These are phyloP conservation scores for Protoeuglena noctilucae DNA, from an alignment of 139 green algal genomes.

Conservation along the genomic window DNA sequence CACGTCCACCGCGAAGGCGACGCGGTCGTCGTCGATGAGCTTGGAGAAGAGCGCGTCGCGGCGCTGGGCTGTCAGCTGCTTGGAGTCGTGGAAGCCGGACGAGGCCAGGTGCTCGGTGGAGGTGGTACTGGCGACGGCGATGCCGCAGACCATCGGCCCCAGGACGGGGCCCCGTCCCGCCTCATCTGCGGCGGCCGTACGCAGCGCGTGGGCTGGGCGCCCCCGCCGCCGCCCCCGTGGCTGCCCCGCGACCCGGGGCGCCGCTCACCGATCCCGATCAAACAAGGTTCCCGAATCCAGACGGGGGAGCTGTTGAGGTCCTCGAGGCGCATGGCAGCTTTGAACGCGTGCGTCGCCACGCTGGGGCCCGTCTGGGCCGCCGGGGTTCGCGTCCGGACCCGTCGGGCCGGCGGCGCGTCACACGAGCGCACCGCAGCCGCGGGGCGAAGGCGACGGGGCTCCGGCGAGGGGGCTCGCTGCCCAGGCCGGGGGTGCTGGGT, in stretches of 20 bases:
- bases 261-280: constrained; percentile 43
- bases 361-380: too few species aligned
- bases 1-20: constrained; percentile 45
- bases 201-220: not conserved
- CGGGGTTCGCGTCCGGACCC: too few species aligned
- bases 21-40: constrained; percentile 24
- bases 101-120: constrained; percentile 15
- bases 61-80: constrained; percentile 51
- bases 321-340: not conserved
- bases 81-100: constrained; percentile 56
- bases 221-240: not conserved
- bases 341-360: too few species aligned
- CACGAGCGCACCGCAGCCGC: too few species aligned
- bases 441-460: too few species aligned
- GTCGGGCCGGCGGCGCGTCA: too few species aligned
- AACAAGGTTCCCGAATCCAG: constrained; percentile 38
- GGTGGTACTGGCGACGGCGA: constrained; percentile 18
- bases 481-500: too few species aligned
- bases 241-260: not conserved
- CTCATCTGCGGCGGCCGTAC: constrained; percentile 41
- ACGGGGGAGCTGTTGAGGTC: not conserved
- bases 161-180: constrained; percentile 73
- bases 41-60: constrained; percentile 41
- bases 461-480: too few species aligned
- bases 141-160: constrained; percentile 75